Evolutionary conservation across 164 flowering plant species (phyloP), one percentile per base, ranked within the genome.

Genomic region (Vitis amurensis): DNA sequence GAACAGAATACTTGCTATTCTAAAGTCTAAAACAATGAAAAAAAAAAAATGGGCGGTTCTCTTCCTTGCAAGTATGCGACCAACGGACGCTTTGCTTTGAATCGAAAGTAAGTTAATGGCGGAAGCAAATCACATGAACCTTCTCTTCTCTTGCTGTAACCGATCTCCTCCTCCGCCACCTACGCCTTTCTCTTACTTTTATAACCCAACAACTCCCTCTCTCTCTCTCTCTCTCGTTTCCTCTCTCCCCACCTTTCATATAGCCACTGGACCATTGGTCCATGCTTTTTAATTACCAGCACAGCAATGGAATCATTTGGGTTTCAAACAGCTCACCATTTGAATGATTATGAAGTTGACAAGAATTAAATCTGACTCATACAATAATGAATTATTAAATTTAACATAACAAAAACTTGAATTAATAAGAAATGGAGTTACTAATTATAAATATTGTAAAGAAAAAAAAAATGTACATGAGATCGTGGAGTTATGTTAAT

Each of bases 1-100:
- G 3, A 29, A 55, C 11, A n/a, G 10, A 55, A 55, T 67, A 6
- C 23, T 15, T 16, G 9, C 52, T 19, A n/a, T 37, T 58, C 11
- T 6, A 19, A 59, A 58, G 16, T 7, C 58, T 8, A 14, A 1
- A 3, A 19, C 5, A 48, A 2, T 13, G 52, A 55, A 67, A 52
- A 13, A 61, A n/a, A n/a, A 58, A n/a, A 19, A 62, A 58, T 16
- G 69, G 55, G 56, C 61, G 72, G 70, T 77, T 73, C 56, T 31
- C 62, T 55, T 76, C 9, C 67, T 64, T 62, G 68, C 68, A 77
- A 77, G 69, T 60, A 5, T 51, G 73, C 29, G 30, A 19, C 2
- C 13, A 56, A 63, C 30, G 71, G 73, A 73, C 62, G 74, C 79
- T 79, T 79, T 69, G 79, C 72, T 72, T 79, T 75, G 67, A 75